These are phyloP conservation scores for Oryza meyeriana DNA, from an alignment of 176 grass and related monocot species.

Conservation along the genomic window DNA sequence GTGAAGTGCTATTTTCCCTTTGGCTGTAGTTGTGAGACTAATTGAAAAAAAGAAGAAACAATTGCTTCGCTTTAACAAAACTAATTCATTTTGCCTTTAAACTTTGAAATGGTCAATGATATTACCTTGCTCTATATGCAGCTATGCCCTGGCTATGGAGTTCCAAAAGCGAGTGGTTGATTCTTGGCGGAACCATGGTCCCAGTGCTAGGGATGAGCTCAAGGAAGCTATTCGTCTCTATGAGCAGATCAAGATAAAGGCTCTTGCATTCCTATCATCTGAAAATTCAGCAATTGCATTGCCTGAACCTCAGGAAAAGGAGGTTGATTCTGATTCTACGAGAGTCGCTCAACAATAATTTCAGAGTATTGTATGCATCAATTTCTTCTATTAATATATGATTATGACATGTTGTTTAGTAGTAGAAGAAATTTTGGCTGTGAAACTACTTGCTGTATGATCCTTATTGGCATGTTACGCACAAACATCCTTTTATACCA, in stretches of 20 bases:
- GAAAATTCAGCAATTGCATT: constrained; percentile 24
- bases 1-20: not conserved
- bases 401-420: not conserved
- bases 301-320: constrained; percentile 30
- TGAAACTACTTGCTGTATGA: not conserved
- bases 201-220: constrained; percentile 60
- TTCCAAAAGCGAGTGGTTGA: constrained; percentile 74
- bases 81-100: not conserved
- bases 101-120: not conserved
- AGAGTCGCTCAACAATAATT: constrained; percentile 35
- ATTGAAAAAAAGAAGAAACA: too few species aligned
- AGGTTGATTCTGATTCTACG: constrained; percentile 25
- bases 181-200: constrained; percentile 82
- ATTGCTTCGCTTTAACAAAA: not conserved
- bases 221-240: constrained; percentile 66
- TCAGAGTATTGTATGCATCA: not conserved
- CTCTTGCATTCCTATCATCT: constrained; percentile 30
- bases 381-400: not conserved
- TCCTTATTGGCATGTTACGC: not conserved
- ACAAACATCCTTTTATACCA: not conserved
- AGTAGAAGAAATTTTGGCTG: not conserved
- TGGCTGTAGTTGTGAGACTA: not conserved
- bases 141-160: constrained; percentile 70
- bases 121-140: constrained; percentile 38
- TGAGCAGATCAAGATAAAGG: constrained; percentile 66